Percentiles rank a stretch among this genome's conserved stretches.
phyloP scores from a whole-genome alignment of 2,329 filamentous ascomycete genomes.

The Daldinia eschscholtzii region DNA sequence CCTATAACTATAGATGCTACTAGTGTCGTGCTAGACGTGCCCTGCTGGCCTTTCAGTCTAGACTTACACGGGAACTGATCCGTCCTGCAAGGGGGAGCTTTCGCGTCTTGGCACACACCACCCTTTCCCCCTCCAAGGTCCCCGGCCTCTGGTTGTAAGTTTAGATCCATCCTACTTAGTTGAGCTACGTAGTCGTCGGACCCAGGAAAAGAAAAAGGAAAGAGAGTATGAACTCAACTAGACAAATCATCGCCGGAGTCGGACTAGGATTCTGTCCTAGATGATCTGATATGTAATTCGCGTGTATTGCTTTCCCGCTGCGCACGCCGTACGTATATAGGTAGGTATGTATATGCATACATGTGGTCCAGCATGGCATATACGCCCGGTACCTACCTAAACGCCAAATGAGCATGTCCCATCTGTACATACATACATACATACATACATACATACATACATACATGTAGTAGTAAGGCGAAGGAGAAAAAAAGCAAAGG shows the following conservation, averaged over 20 bases:
- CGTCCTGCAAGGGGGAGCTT: constrained; percentile 40
- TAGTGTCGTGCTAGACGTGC: constrained; percentile 14
- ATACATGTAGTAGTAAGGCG: constrained; percentile 12
- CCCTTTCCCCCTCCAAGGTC: no score
- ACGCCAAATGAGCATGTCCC: not conserved
- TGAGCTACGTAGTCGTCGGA: constrained; percentile 6
- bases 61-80: constrained; percentile 27
- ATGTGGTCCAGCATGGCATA: not conserved
- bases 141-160: no score
- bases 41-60: constrained; percentile 25
- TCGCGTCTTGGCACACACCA: constrained; percentile 32
- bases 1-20: constrained; percentile 21
- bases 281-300: constrained; percentile 7
- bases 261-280: not conserved
- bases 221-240: not conserved
- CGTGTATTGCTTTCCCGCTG: constrained; percentile 2
- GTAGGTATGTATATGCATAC: not conserved
- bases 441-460: constrained; percentile 7
- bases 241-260: constrained; percentile 14
- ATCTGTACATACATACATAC: not conserved
- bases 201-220: not conserved
- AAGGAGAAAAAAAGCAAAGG: not conserved
- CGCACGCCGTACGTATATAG: not conserved
- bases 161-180: constrained; percentile 9
- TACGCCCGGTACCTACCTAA: not conserved